Conservation (phyloP, 345 rosid genomes). For the Linum tenue region DNA sequence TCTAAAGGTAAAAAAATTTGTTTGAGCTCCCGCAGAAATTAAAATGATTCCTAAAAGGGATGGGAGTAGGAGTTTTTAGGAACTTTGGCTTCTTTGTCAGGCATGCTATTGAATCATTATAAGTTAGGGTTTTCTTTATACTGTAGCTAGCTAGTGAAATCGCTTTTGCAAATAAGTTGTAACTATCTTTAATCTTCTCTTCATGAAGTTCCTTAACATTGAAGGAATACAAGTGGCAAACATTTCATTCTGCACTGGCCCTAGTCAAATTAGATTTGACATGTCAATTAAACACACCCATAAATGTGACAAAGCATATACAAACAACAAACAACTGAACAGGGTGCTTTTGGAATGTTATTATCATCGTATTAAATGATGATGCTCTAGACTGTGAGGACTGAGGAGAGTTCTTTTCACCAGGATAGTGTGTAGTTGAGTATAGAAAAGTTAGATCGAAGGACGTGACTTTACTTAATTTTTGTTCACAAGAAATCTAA, state of each 20-base stretch:
- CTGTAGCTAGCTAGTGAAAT: background rate
- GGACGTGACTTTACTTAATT: background rate
- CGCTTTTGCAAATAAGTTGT: background rate
- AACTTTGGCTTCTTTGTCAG: background rate
- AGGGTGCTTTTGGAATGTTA: background rate
- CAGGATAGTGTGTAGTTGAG: background rate
- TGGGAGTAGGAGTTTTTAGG: background rate
- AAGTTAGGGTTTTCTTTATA: slow-evolving; percentile 3
- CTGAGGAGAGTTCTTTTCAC: background rate
- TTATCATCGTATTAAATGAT: background rate
- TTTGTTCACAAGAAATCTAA: background rate
- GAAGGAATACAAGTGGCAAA: background rate
- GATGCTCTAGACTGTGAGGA: no score
- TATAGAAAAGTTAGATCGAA: background rate
- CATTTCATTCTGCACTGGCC: background rate
- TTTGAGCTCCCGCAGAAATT: background rate
- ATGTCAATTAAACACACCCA: background rate
- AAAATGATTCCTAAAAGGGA: background rate
- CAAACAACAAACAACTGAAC: background rate
- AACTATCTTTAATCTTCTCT: background rate
- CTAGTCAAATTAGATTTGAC: background rate
- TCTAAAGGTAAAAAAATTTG: background rate
- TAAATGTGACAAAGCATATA: background rate
- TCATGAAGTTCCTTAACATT: background rate
- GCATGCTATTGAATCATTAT: background rate